These are phyloP conservation scores for Beauveria caledonica DNA, from an alignment of 2,329 filamentous ascomycete species.

Conservation along the genomic window DNA sequence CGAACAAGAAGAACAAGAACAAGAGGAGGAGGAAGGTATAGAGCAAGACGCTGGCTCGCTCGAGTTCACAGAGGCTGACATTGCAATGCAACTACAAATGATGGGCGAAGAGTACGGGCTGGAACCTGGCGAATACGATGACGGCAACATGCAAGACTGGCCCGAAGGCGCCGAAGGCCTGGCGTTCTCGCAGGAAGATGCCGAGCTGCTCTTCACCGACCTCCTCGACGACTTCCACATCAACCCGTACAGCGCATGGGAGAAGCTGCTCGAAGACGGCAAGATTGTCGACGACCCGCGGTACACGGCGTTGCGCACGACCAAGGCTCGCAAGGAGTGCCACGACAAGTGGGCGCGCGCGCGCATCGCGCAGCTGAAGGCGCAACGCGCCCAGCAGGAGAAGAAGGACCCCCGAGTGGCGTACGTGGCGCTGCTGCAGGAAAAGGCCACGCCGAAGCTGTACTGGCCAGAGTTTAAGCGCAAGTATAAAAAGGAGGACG, in stretches of 20 bases:
- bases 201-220: slow-evolving; percentile 71
- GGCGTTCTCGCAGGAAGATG: slow-evolving; percentile 66
- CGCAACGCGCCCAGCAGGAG: slow-evolving; percentile 64
- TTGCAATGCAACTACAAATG: slow-evolving; percentile 80
- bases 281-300: slow-evolving; percentile 76
- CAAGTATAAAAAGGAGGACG: slow-evolving; percentile 74
- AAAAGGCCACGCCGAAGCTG: slow-evolving; percentile 78
- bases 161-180: slow-evolving; percentile 66
- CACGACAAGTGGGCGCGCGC: slow-evolving; percentile 80
- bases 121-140: slow-evolving; percentile 68
- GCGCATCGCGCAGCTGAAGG: slow-evolving; percentile 63
- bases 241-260: slow-evolving; percentile 87
- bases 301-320: slow-evolving; percentile 77
- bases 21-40: slow-evolving; percentile 51
- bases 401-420: slow-evolving; percentile 76
- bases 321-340: slow-evolving; percentile 69
- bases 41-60: slow-evolving; percentile 44
- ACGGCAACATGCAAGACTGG: slow-evolving; percentile 51
- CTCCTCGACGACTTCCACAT: slow-evolving; percentile 74
- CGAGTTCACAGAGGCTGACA: slow-evolving; percentile 91
- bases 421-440: slow-evolving; percentile 74
- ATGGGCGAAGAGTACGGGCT: slow-evolving; percentile 83
- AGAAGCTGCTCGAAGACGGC: slow-evolving; percentile 76
- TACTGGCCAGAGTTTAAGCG: slow-evolving; percentile 97
- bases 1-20: slow-evolving; percentile 38